These are phyloP conservation scores for Backusella luteola DNA, from an alignment of 192 early-diverging fungal genomes.

Conservation along the genomic window DNA sequence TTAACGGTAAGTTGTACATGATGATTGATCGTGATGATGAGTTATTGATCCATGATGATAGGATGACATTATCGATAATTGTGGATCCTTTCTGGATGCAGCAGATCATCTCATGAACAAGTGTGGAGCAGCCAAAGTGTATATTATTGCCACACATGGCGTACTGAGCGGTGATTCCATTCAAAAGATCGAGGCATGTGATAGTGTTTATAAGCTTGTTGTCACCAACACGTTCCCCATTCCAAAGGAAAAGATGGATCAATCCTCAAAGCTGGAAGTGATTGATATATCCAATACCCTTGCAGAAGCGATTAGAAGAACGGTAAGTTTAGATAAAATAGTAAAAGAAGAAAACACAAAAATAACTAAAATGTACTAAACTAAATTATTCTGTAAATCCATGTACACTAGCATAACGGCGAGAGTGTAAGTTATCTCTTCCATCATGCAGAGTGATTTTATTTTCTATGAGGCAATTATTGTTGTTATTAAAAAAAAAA, in stretches of 20 bases:
- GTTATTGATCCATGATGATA: background rate
- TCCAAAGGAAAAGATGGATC: slow-evolving; percentile 62
- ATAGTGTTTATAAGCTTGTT: slow-evolving; percentile 47
- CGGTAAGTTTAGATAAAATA: slow-evolving; percentile 17
- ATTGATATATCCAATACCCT: slow-evolving; percentile 90
- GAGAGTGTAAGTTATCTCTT: slow-evolving; percentile 39
- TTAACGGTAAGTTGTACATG: slow-evolving; percentile 54
- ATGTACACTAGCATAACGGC: slow-evolving; percentile 23
- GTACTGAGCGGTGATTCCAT: slow-evolving; percentile 88
- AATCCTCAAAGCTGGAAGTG: slow-evolving; percentile 73
- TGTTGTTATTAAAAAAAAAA: background rate
- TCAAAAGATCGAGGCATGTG: slow-evolving; percentile 70
- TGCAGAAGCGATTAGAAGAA: slow-evolving; percentile 89
- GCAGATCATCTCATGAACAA: slow-evolving; percentile 87
- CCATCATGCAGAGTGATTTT: slow-evolving; percentile 27
- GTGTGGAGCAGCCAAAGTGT: slow-evolving; percentile 78
- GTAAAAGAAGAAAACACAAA: background rate
- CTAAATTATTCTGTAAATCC: slow-evolving; percentile 3
- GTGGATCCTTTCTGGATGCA: slow-evolving; percentile 86
- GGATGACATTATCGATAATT: slow-evolving; percentile 95
- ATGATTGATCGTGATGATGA: background rate
- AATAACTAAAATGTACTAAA: background rate
- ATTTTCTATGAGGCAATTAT: background rate
- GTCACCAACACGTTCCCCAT: slow-evolving; percentile 94
- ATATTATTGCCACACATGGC: slow-evolving; percentile 93